Evolutionary conservation across 306 rosid species (phyloP).

Genomic region (Prosopis cineraria): DNA sequence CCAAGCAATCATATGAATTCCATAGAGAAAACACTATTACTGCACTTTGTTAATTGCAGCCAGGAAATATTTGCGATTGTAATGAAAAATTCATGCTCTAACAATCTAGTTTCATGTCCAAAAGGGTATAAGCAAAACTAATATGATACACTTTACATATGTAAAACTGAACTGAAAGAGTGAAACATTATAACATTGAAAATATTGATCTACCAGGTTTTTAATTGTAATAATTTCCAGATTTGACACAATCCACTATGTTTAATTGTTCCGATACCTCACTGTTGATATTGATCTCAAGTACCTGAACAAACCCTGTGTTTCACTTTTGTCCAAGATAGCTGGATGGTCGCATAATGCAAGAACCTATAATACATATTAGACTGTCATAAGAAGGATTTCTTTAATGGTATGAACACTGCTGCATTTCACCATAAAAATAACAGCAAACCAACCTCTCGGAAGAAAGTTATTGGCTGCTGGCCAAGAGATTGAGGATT

Average conservation of each 20-base stretch:
- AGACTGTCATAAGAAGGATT: constrained; percentile 18
- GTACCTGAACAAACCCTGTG: constrained; percentile 97
- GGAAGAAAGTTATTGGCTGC: constrained; percentile 76
- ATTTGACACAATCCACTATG: constrained; percentile 2
- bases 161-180: background rate
- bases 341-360: constrained; percentile 85
- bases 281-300: constrained; percentile 2
- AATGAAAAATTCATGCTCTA: background rate
- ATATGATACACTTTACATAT: background rate
- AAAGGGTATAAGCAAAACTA: background rate
- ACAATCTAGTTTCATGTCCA: background rate
- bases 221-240: background rate
- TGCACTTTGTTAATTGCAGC: background rate
- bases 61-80: background rate
- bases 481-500: constrained; percentile 80
- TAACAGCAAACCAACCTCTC: constrained; percentile 72
- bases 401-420: background rate
- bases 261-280: constrained; percentile 28
- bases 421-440: constrained; percentile 21
- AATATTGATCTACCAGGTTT: background rate
- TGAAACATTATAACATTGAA: background rate
- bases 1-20: background rate
- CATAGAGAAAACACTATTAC: background rate
- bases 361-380: constrained; percentile 66
- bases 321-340: constrained; percentile 83